Base-by-base conservation (phyloP, 805 yeast genomes). In the Schizosaccharomyces octosporus region DNA sequence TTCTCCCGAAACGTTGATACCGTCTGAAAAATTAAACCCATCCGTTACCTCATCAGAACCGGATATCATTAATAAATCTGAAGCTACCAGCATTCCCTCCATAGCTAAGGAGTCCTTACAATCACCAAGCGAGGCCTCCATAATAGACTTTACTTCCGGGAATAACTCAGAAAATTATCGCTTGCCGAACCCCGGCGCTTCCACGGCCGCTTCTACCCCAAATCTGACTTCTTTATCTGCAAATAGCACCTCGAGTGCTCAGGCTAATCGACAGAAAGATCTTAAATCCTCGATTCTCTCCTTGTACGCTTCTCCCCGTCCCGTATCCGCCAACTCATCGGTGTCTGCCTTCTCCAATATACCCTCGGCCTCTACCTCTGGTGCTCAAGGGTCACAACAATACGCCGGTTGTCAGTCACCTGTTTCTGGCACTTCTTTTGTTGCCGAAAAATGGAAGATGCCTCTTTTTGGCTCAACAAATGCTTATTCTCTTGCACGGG, bases 251-350 rank as follows among this genome's bases (percentile, higher is more conserved):
- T 59, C 66, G 4, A 59, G 66, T 59, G 62, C 67, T 39, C 48
- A 66, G 54, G 64, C 70, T 45, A 63, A 60, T 17, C 63, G 76
- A 42, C 78, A 95, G 68, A 90, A 93, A 2, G 97, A 90, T 68
- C 77, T 93, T 71, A 93, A 93, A 69, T 87, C 87, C 72, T 87
- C 96, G 0, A 93, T 93, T 63, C 73, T 93, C 63, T 87, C 97
- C 29, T 76, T 93, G 61, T 93, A 93, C 70, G 72, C 76, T 29
- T 80, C 94, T 1, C 79, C 85, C 6, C 31, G 36, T 7, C 57
- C 57, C 51, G 11, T 24, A 24, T 24, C 57, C 32, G n/a, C 57
- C 36, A 17, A 51, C 57, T 17, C 36, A 27, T 13, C 57, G 32
- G 32, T 17, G n/a, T 51, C 36, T 51, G 15, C 57, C 17, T 21